Conservation (phyloP, 2,329 filamentous ascomycete genomes). For the Exophiala bonariae region DNA sequence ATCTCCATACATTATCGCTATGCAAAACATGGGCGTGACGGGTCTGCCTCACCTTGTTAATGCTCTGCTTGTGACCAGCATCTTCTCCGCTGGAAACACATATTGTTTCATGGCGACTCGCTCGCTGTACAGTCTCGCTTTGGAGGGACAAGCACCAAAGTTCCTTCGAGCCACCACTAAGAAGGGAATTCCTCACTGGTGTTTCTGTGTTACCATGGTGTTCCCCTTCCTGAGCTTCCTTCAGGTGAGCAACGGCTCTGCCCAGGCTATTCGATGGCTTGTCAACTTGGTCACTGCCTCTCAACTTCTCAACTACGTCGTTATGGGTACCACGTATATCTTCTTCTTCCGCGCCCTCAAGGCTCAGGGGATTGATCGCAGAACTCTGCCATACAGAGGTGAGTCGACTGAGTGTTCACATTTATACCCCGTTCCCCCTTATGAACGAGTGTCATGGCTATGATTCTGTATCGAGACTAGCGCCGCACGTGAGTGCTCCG, state of each 20-base stretch:
- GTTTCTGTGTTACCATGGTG: slow-evolving; percentile 61
- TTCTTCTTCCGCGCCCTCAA: slow-evolving; percentile 67
- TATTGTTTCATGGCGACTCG: slow-evolving; percentile 62
- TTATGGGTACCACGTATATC: slow-evolving; percentile 68
- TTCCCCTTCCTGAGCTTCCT: slow-evolving; percentile 63
- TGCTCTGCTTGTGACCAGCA: slow-evolving; percentile 52
- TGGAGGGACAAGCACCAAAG: slow-evolving; percentile 55
- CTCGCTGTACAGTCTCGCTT: slow-evolving; percentile 56
- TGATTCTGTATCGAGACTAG: no score
- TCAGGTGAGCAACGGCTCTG: slow-evolving; percentile 55
- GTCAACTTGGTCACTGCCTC: slow-evolving; percentile 47
- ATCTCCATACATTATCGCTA: slow-evolving; percentile 64
- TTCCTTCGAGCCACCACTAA: slow-evolving; percentile 51
- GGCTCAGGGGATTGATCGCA: slow-evolving; percentile 66
- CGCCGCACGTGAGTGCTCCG: no score
- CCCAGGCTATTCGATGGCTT: slow-evolving; percentile 56
- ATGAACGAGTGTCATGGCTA: no score
- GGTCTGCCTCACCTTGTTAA: slow-evolving; percentile 60
- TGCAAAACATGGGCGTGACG: slow-evolving; percentile 54
- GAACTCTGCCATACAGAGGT: slow-evolving; percentile 66
- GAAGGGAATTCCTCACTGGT: slow-evolving; percentile 68
- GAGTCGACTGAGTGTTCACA: slow-evolving; percentile 35
- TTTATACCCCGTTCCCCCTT: slow-evolving; percentile 62
- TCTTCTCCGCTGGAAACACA: slow-evolving; percentile 57
- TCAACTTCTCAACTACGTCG: slow-evolving; percentile 60